Evolutionary conservation across 2,329 filamentous ascomycete species (phyloP).

Genomic region (Aureobasidium sp.): DNA sequence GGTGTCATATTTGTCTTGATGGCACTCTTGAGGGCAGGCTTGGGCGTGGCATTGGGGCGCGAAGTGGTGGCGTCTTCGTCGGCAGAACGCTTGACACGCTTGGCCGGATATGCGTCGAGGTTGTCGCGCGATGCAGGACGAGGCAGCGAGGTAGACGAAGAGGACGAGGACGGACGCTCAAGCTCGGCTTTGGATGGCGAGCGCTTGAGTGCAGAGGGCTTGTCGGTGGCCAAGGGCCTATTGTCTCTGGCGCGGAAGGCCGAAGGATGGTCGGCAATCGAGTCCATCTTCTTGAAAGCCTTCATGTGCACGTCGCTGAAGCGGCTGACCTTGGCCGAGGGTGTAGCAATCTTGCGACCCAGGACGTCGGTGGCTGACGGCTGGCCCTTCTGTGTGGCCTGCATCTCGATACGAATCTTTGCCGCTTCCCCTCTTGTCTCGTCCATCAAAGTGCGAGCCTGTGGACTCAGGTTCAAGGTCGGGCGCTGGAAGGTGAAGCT

Average conservation of each 20-base stretch:
- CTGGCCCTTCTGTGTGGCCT: slow-evolving; percentile 52
- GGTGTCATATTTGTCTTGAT: neutral
- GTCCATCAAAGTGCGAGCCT: slow-evolving; percentile 53
- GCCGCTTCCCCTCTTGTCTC: slow-evolving; percentile 66
- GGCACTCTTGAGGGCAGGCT: slow-evolving; percentile 31
- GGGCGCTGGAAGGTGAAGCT: slow-evolving; percentile 56
- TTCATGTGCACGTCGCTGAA: slow-evolving; percentile 82
- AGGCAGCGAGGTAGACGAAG: slow-evolving; percentile 21
- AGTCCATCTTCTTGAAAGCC: slow-evolving; percentile 96
- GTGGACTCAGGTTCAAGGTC: slow-evolving; percentile 53
- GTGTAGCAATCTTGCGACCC: slow-evolving; percentile 67
- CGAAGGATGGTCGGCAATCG: slow-evolving; percentile 80
- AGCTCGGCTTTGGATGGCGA: slow-evolving; percentile 56
- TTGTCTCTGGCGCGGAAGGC: slow-evolving; percentile 53
- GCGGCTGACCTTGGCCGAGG: slow-evolving; percentile 69
- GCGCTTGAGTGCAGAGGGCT: slow-evolving; percentile 44
- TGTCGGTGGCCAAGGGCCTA: slow-evolving; percentile 33
- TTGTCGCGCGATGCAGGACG: slow-evolving; percentile 26
- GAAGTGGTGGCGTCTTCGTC: slow-evolving; percentile 63
- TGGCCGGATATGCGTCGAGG: slow-evolving; percentile 42
- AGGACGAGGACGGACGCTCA: slow-evolving; percentile 37
- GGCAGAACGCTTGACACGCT: slow-evolving; percentile 57
- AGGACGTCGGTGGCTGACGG: slow-evolving; percentile 34
- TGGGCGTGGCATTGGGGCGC: slow-evolving; percentile 47
- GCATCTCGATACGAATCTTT: slow-evolving; percentile 62